A percentile compares a stretch with the other conserved stretches of the same genome.
phyloP scores from a whole-genome alignment of 768 basidiomycete species.

The Tylopilus plumbeoviolaceoides region DNA sequence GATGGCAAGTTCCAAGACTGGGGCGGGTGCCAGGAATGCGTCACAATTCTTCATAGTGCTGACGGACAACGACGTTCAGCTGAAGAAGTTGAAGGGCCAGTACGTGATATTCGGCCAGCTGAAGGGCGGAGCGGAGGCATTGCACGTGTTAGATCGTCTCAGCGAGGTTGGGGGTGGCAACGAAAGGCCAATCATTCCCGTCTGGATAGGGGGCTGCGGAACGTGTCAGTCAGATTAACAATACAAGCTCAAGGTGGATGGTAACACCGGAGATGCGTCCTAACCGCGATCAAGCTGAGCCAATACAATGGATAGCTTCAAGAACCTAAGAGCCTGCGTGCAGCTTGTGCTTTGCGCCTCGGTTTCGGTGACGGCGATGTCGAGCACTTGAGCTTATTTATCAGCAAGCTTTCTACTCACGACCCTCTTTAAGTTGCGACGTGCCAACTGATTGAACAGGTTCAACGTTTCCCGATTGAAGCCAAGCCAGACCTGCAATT shows the following conservation, averaged over 20 bases:
- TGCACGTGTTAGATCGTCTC: constrained; percentile 33
- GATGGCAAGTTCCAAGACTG: constrained; percentile 46
- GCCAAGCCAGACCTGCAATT: constrained; percentile 1
- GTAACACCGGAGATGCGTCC: background rate
- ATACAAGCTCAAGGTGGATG: constrained; percentile 1
- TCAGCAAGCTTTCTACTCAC: background rate
- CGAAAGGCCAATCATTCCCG: constrained; percentile 33
- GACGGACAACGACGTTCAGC: constrained; percentile 35
- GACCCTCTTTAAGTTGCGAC: background rate
- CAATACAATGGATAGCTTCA: background rate
- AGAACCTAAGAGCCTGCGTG: background rate
- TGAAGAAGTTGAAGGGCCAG: constrained; percentile 47
- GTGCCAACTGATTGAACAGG: background rate
- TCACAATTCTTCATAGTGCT: constrained; percentile 51
- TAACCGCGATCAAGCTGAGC: background rate
- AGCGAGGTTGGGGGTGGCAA: constrained; percentile 32
- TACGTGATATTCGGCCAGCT: constrained; percentile 44
- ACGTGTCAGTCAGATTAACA: constrained; percentile 5
- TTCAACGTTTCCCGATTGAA: background rate
- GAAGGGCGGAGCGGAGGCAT: constrained; percentile 29
- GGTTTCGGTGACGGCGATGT: background rate
- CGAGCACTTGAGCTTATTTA: background rate
- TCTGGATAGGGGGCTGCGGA: constrained; percentile 45
- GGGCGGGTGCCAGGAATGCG: constrained; percentile 43
- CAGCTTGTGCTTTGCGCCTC: background rate